Base-by-base conservation (phyloP, 1,284 basidiomycete genomes). In the Sporisorium exsertum region DNA sequence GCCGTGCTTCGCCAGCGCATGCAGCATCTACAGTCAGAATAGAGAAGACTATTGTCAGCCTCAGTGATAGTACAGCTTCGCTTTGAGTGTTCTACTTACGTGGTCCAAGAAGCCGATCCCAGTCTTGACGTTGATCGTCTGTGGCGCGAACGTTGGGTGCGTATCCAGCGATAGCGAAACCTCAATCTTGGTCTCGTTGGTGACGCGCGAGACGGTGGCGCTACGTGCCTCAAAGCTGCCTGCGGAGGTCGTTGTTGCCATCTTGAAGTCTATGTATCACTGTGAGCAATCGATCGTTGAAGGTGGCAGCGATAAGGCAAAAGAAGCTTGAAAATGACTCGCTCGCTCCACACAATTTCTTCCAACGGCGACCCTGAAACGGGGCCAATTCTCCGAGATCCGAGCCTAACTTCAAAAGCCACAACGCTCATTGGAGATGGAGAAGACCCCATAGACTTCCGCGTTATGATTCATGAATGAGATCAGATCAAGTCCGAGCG, bases 31-130 rank as follows among this genome's bases (percentile, higher is more conserved):
- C 29, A 45, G 15, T 18, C 9, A 29, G 18, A 1, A 45, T 2
- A n/a, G n/a, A 16, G 24, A n/a, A 24, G 18, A 32, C 5, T 2
- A 1, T 7, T 9, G 18, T 33, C 43, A 40, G 43, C 16, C 16
- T 22, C 16, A 1, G 3, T 8, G 3, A 4, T 5, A 7, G 3
- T 13, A 40, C 16, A 3, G 37, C n/a, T 18, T 12, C 8, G 5
- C 16, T 8, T 8, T 20, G 5, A 13, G 10, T 15, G 8, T 9
- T 35, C n/a, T 45, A 88, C 89, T 70, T 87, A 96, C 96, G 88
- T 99, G 97, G 86, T 99, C 96, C 26, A 99, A 89, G 87, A 99
- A 99, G 13, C 97, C 97, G 72, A 99, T 96, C 26, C 97, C 97
- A 1, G 97, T 99, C 42, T 91, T 91, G 70, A 99, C 89, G 52